A percentile compares a stretch with the other conserved stretches of the same genome.
phyloP scores from a whole-genome alignment of 345 rosid genomes.

The Lepidium sativum region DNA sequence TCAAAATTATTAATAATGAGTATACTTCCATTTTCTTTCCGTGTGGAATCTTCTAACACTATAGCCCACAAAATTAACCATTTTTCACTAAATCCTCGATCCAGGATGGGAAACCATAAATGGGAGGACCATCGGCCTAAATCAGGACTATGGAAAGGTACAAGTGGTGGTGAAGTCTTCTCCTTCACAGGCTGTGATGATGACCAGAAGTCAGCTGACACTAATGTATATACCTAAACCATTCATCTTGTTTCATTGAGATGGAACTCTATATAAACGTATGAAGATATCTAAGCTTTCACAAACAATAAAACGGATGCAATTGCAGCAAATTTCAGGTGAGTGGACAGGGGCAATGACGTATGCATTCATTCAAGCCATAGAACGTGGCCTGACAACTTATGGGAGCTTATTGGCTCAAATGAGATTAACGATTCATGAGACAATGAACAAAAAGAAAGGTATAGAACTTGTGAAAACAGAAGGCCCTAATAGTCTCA shows the following conservation, averaged over 20 bases:
- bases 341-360: constrained; percentile 96
- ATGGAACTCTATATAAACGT: not conserved
- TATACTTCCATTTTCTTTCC: not conserved
- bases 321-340: constrained; percentile 55
- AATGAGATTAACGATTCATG: constrained; percentile 66
- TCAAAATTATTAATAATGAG: too few relatives aligned
- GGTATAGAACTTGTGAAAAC: constrained; percentile 22
- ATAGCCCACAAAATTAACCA: too few relatives aligned
- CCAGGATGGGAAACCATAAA: constrained; percentile 44
- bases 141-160: constrained; percentile 79
- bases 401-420: constrained; percentile 64
- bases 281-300: not conserved
- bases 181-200: constrained; percentile 94
- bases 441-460: constrained; percentile 17
- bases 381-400: constrained; percentile 58
- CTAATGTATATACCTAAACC: constrained; percentile 1
- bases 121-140: constrained; percentile 90
- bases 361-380: constrained; percentile 74
- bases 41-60: too few relatives aligned
- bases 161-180: constrained; percentile 80
- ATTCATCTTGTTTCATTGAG: too few relatives aligned
- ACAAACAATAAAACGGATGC: not conserved
- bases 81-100: not conserved
- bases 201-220: constrained; percentile 73
- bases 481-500: constrained; percentile 37